phyloP scores from a whole-genome alignment of 441 rosid genomes.

The Aleurites moluccanus region DNA sequence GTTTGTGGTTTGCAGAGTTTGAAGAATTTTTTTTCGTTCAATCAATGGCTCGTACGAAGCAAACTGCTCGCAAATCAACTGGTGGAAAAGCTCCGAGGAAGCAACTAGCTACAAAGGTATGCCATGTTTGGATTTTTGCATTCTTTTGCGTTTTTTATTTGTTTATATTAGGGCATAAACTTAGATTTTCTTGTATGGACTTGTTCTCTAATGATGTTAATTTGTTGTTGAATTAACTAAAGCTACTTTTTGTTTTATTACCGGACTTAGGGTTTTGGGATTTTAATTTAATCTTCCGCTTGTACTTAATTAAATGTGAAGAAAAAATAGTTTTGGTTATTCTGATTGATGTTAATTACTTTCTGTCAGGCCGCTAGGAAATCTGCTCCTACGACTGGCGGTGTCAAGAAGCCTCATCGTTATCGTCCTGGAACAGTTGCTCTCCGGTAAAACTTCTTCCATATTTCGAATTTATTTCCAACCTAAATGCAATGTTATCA shows the following conservation, averaged over 20 bases:
- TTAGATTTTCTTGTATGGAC: no score
- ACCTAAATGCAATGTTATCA: no score
- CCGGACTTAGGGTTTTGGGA: no score
- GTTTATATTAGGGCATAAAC: no score
- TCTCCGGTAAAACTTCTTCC: constrained; percentile 37
- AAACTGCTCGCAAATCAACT: constrained; percentile 62
- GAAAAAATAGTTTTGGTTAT: no score
- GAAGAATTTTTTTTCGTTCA: not conserved
- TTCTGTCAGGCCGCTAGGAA: constrained; percentile 55
- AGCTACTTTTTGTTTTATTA: not conserved
- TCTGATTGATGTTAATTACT: no score
- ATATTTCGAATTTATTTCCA: not conserved
- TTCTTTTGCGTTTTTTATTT: no score
- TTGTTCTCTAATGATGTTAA: no score
- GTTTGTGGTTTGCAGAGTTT: not conserved
- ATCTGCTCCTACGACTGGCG: constrained; percentile 66
- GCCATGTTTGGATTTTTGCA: not conserved
- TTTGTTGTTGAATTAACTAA: not conserved
- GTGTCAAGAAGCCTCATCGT: constrained; percentile 80
- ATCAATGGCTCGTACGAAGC: constrained; percentile 66
- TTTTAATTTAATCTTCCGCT: no score
- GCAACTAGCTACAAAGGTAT: constrained; percentile 64
- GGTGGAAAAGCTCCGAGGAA: constrained; percentile 68
- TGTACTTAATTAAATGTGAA: no score
- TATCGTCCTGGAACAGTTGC: no score